phyloP scores from a whole-genome alignment of 306 rosid genomes.

The Chamaecrista fasciculata region DNA sequence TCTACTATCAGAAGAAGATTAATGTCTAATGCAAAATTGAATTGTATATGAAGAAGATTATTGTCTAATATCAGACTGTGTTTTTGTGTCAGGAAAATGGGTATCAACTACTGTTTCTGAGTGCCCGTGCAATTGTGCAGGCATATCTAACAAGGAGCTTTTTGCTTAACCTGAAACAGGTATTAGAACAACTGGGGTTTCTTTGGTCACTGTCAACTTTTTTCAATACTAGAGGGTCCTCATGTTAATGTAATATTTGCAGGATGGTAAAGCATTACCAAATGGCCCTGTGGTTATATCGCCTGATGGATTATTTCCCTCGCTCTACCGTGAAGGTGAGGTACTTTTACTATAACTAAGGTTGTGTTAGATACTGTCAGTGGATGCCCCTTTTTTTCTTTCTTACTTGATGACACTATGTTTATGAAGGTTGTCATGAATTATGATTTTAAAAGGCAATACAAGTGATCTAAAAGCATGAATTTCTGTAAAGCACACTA shows the following conservation, averaged over 20 bases:
- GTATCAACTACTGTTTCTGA: slow-evolving; percentile 92
- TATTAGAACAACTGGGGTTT: slow-evolving; percentile 31
- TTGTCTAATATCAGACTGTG: slow-evolving; percentile 22
- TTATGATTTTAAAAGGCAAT: not conserved
- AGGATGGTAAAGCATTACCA: slow-evolving; percentile 96
- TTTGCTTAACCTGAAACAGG: slow-evolving; percentile 79
- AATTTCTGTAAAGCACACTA: not conserved
- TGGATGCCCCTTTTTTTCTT: not conserved
- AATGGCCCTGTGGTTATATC: slow-evolving; percentile 94
- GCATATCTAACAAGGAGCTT: slow-evolving; percentile 93
- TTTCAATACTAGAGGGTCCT: slow-evolving; percentile 7
- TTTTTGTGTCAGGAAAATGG: slow-evolving; percentile 84
- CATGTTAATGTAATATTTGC: slow-evolving; percentile 30
- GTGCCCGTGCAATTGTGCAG: slow-evolving; percentile 98
- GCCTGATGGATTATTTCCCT: slow-evolving; percentile 97
- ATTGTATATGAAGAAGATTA: slow-evolving; percentile 25
- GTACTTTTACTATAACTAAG: slow-evolving; percentile 11
- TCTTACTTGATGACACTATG: not conserved
- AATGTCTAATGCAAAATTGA: slow-evolving; percentile 23
- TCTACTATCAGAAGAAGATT: slow-evolving; percentile 21
- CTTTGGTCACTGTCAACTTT: slow-evolving; percentile 13
- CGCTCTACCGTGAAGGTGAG: slow-evolving; percentile 89
- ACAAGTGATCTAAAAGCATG: not conserved
- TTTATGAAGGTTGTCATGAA: not conserved
- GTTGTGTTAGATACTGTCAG: slow-evolving; percentile 19